These are phyloP conservation scores for Globisporangium emineosum DNA, from an alignment of 352 stramenopile genomes.

Conservation along the genomic window DNA sequence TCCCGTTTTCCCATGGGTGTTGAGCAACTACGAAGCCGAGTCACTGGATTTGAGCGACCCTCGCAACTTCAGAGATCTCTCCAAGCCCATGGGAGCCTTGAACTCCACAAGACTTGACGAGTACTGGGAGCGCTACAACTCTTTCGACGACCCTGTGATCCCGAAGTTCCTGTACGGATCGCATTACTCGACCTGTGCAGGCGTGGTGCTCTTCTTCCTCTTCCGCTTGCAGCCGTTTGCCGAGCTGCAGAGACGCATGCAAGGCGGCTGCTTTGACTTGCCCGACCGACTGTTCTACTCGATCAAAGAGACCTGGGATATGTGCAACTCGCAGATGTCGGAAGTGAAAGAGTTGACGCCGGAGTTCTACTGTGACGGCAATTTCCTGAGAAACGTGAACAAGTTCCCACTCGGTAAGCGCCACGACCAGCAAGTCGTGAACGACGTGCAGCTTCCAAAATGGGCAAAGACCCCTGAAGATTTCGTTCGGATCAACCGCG, in stretches of 20 bases:
- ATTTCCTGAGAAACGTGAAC: conserved; percentile 97
- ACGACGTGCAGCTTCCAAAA: conserved; percentile 95
- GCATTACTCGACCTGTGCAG: conserved; percentile 97
- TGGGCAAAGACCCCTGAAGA: conserved; percentile 95
- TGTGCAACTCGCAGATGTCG: conserved; percentile 96
- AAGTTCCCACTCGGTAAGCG: conserved; percentile 93
- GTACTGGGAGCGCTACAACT: conserved; percentile 95
- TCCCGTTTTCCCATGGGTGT: conserved; percentile 92
- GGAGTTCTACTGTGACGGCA: conserved; percentile 95
- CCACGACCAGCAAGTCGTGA: conserved; percentile 73
- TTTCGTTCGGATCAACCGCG: conserved; percentile 95
- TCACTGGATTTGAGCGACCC: conserved; percentile 81
- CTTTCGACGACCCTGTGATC: conserved; percentile 87
- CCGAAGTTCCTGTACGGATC: conserved; percentile 88
- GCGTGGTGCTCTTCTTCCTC: conserved; percentile 98
- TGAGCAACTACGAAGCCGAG: conserved; percentile 74
- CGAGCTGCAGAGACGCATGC: conserved; percentile 94
- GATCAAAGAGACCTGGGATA: conserved; percentile 95
- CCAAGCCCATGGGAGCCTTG: conserved; percentile 97
- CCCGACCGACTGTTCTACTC: conserved; percentile 97
- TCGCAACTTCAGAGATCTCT: conserved; percentile 95
- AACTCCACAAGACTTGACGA: conserved; percentile 91
- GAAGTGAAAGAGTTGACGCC: conserved; percentile 99
- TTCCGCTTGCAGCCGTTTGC: conserved; percentile 98
- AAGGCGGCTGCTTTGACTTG: conserved; percentile 97